Percentiles rank a stretch among this genome's conserved stretches.
phyloP scores from a whole-genome alignment of 306 rosid species.

The Senna tora region DNA sequence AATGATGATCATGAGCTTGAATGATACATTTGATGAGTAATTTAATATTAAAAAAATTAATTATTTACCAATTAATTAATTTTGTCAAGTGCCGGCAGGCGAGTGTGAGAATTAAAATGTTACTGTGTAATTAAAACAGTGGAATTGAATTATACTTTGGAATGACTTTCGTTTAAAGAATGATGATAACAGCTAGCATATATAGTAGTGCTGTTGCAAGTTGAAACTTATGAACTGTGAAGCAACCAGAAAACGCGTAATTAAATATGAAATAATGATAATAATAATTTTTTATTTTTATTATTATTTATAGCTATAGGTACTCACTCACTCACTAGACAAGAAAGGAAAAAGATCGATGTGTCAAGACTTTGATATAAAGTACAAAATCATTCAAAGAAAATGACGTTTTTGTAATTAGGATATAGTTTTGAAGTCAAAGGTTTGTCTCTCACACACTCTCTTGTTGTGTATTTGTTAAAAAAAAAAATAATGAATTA shows the following conservation, averaged over 20 bases:
- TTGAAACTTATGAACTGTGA: background rate
- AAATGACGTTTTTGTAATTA: conserved; percentile 34
- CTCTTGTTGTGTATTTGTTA: conserved; percentile 10
- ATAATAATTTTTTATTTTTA: too few relatives aligned
- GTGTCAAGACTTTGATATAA: background rate
- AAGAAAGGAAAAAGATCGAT: too few relatives aligned
- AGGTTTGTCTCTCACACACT: background rate
- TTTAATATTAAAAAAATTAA: too few relatives aligned
- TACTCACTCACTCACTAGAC: too few relatives aligned
- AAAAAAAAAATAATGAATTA: conserved; percentile 27
- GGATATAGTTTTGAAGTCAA: conserved; percentile 29
- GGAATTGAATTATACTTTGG: too few relatives aligned
- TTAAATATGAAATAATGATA: background rate
- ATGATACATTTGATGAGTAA: too few relatives aligned
- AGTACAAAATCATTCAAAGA: conserved; percentile 44
- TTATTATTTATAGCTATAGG: background rate
- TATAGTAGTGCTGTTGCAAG: background rate
- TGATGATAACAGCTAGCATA: conserved; percentile 2
- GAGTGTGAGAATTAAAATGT: background rate
- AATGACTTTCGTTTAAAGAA: background rate
- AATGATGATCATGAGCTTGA: too few relatives aligned
- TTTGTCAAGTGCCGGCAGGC: background rate
- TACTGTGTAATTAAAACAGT: background rate
- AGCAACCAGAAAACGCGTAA: background rate
- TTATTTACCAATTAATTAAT: too few relatives aligned